Percentiles rank a stretch among this genome's conserved stretches.
Conservation (phyloP, 768 basidiomycete genomes). For the Russula sp. region DNA sequence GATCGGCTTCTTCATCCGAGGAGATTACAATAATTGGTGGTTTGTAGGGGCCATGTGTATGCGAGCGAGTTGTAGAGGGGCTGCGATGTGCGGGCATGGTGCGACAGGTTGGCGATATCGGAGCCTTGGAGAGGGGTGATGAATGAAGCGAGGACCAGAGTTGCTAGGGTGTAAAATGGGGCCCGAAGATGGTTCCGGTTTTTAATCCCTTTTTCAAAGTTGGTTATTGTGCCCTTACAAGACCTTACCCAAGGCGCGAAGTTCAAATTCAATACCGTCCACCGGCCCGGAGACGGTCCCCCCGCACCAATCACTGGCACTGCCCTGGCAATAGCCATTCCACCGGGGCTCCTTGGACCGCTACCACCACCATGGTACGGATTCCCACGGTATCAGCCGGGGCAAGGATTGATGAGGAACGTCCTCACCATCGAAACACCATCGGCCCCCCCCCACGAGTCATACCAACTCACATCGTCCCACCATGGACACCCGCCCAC, state of each 20-base stretch:
- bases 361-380: too few relatives aligned
- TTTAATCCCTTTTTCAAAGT: background rate
- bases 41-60: background rate
- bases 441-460: too few relatives aligned
- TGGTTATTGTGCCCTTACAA: too few relatives aligned
- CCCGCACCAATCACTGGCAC: too few relatives aligned
- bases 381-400: too few relatives aligned
- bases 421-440: too few relatives aligned
- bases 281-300: background rate
- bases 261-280: background rate
- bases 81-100: conserved; percentile 15
- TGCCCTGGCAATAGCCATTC: too few relatives aligned
- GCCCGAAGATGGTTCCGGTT: background rate
- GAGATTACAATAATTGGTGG: conserved; percentile 17
- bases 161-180: conserved; percentile 5
- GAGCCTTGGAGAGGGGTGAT: background rate
- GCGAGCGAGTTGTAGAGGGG: conserved; percentile 1
- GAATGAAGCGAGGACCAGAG: background rate
- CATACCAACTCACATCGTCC: too few relatives aligned
- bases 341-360: too few relatives aligned
- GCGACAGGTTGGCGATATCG: background rate
- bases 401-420: too few relatives aligned
- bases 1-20: conserved; percentile 19
- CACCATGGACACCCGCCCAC: too few relatives aligned
- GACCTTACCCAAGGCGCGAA: too few relatives aligned